Evolutionary conservation across 495 filamentous ascomycete genomes (phyloP).

Genomic region (Xylaria telfairii): DNA sequence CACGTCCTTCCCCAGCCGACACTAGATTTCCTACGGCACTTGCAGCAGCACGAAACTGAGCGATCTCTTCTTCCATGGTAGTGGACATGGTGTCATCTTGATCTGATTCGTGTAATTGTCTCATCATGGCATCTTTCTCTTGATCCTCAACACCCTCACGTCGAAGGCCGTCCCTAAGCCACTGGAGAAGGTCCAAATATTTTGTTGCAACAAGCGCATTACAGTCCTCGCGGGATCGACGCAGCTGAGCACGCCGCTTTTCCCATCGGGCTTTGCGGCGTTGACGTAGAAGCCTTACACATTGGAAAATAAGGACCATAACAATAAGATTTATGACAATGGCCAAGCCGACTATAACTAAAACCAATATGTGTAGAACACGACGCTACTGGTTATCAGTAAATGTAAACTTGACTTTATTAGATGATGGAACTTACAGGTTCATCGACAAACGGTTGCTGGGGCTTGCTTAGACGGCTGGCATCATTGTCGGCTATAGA

Average conservation of each 20-base stretch:
- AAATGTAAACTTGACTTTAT: neutral
- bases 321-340: slow-evolving; percentile 15
- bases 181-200: slow-evolving; percentile 25
- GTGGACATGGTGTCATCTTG: slow-evolving; percentile 36
- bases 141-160: slow-evolving; percentile 36
- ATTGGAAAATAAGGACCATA: slow-evolving; percentile 22
- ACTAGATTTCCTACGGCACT: slow-evolving; percentile 53
- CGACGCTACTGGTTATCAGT: slow-evolving; percentile 8
- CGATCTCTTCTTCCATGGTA: slow-evolving; percentile 53
- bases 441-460: neutral
- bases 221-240: slow-evolving; percentile 13
- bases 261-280: slow-evolving; percentile 17
- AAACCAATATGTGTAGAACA: slow-evolving; percentile 2
- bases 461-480: neutral
- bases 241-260: neutral
- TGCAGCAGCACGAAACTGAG: slow-evolving; percentile 54
- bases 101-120: slow-evolving; percentile 22
- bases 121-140: slow-evolving; percentile 46
- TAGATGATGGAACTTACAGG: slow-evolving; percentile 7
- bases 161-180: slow-evolving; percentile 26
- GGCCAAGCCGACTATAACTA: slow-evolving; percentile 16
- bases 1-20: slow-evolving; percentile 49
- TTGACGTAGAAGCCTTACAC: slow-evolving; percentile 21
- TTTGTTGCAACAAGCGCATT: slow-evolving; percentile 33
- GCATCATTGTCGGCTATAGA: neutral